Base-by-base conservation (phyloP, 345 rosid species). In the Clarkia xantiana region DNA sequence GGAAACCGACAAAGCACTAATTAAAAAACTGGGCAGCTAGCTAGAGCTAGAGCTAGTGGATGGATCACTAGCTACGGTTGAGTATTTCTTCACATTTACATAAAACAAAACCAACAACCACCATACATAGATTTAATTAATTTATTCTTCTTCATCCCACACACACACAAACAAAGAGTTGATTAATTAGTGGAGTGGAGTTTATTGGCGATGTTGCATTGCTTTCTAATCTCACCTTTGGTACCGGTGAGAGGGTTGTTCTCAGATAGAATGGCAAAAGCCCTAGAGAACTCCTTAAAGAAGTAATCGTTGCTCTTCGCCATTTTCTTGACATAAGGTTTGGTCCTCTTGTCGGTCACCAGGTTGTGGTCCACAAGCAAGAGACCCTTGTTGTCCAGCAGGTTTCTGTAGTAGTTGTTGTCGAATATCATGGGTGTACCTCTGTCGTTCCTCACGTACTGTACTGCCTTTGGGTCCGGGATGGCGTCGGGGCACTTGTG, bases 321-420 rank as follows among this genome's bases (percentile, higher is more conserved):
- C 95, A 86, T 83, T 63, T 90, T 90, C 74, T 83, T 90, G 42
- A 90, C 95, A 60, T 66, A 71, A 42, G 95, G 95, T 63, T 72
- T 86, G 14, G 97, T 90, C 51, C 80, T 64, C 75, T 77, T 86
- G 78, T 83, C 95, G 8, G 69, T 72, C 56, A 94, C 95, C 17
- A 90, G 79, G 44, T 82, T 90, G 52, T 90, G 97, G 73, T 90
- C 97, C 50, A 90, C 97, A 3, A 77, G 63, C 51, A 90, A 55
- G 71, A 86, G 53, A 8, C 94, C 97, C 76, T 90, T 90, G 73
- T 77, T 86, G 80, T 86, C 95, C 70, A 90, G 59, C 9, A 90
- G 81, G 78, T 90, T 90, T 45, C 88, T 81, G 76, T 90, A 90
- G 72, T 86, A 86, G 65, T 90, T 86, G 84, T 90, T 90, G 74